Base-by-base conservation (phyloP, 2,329 filamentous ascomycete genomes). In the Helicocarpus griseus region DNA sequence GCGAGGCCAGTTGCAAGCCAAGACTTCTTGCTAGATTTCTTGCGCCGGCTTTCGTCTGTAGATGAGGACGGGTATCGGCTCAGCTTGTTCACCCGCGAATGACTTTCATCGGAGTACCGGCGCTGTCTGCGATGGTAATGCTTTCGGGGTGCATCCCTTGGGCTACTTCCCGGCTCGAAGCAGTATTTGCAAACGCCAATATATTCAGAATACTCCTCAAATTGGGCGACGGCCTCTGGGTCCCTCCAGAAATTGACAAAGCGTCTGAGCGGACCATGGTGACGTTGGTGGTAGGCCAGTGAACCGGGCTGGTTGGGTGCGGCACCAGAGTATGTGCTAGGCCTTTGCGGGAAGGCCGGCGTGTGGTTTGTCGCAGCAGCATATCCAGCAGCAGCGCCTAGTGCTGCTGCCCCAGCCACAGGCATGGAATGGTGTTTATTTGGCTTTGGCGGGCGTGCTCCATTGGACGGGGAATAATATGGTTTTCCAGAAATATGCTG, bases 201-300 rank as follows among this genome's bases (percentile, higher is more conserved):
- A 53, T 78, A 77, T 64, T 85, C 80, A 1, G 81, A 83, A 59
- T 85, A 85, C 61, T 83, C 80, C 63, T 85, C 81, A 69, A 82
- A 84, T 61, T 77, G 77, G 17, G 74, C 76, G 0, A 84, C 79
- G n/a, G 80, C 81, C 55, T 84, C 80, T 1, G 80, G 74, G 55
- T 79, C 81, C 61, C 74, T 80, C 77, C 77, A 83, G 71, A 76
- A 84, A 59, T 79, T 77, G 36, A 80, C 71, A 28, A 82, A 71
- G 47, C 71, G 75, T 35, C 70, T 71, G 1, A 84, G 69, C 0
- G 81, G 77, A 0, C 80, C 80, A 41, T 72, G 72, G 52, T 78
- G 78, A 49, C 75, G 75, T 57, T 79, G 77, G 39, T 69, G 66
- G 52, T 75, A 72, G 29, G 72, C 72, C 61, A 78, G 70, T 9